Evolutionary conservation across 179 eudicot species (phyloP).

Genomic region (Spinacia oleracea): DNA sequence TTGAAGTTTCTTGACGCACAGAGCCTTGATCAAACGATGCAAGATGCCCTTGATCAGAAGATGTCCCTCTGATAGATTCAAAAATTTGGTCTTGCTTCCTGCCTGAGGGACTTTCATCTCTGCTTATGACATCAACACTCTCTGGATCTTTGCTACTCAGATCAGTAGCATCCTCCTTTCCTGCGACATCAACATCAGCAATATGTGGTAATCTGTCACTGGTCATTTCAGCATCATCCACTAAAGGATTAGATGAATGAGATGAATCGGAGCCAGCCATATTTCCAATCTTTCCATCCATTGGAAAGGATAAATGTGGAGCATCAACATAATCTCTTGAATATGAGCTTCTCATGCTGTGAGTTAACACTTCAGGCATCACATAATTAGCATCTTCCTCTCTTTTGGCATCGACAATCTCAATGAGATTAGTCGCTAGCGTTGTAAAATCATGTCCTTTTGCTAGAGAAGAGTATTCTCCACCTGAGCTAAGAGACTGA

Average conservation of each 20-base stretch:
- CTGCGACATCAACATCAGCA: conserved; percentile 25
- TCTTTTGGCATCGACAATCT: conserved; percentile 28
- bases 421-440: conserved; percentile 27
- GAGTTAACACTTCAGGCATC: conserved; percentile 33
- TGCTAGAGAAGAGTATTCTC: conserved; percentile 25
- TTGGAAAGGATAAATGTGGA: conserved; percentile 9
- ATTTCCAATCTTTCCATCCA: conserved; percentile 15
- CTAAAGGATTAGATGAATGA: conserved; percentile 29
- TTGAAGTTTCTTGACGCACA: conserved; percentile 34
- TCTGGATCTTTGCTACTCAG: conserved; percentile 25
- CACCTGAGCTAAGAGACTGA: conserved; percentile 32
- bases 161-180: conserved; percentile 26
- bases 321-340: conserved; percentile 23
- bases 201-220: conserved; percentile 32
- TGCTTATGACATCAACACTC: conserved; percentile 28
- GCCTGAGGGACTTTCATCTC: conserved; percentile 25
- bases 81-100: conserved; percentile 32
- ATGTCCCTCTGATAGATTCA: conserved; percentile 27
- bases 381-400: conserved; percentile 27
- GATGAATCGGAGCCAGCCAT: conserved; percentile 24
- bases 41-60: conserved; percentile 36
- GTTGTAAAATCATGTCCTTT: conserved; percentile 23
- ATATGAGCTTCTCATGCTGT: conserved; percentile 30
- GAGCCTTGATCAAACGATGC: conserved; percentile 35
- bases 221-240: conserved; percentile 28